These are phyloP conservation scores for Heritiera littoralis DNA, from an alignment of 345 rosid species.

Conservation along the genomic window DNA sequence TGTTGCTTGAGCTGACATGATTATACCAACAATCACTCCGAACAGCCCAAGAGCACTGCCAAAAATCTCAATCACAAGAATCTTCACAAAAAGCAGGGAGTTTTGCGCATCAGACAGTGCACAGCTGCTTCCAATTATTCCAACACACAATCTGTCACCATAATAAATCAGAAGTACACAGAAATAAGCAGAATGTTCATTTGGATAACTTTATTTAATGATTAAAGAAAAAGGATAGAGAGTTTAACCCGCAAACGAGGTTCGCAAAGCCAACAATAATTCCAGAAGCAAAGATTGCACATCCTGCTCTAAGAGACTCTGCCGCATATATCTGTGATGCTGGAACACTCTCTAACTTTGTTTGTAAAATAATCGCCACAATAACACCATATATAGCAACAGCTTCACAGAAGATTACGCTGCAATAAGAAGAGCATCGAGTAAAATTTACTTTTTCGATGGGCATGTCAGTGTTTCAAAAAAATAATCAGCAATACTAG, in stretches of 20 bases:
- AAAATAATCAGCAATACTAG: not conserved
- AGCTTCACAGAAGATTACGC: conserved; percentile 98
- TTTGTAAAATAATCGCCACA: conserved; percentile 95
- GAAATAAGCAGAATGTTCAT: not conserved
- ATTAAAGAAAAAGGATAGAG: conserved; percentile 23
- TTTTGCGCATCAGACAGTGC: conserved; percentile 98
- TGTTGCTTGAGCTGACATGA: conserved; percentile 98
- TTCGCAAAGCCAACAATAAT: conserved; percentile 98
- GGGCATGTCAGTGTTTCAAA: conserved; percentile 11
- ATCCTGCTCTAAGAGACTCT: conserved; percentile 98
- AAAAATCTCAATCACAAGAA: conserved; percentile 96
- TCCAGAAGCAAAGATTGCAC: conserved; percentile 98
- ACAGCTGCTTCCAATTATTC: conserved; percentile 98
- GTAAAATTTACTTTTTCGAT: not conserved
- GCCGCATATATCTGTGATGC: conserved; percentile 65
- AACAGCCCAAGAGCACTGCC: conserved; percentile 99
- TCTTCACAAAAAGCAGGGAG: conserved; percentile 93
- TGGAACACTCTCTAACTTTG: conserved; percentile 95
- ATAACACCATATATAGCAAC: conserved; percentile 99
- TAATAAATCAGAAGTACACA: not conserved
- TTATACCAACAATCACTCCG: conserved; percentile 97
- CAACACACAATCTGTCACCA: conserved; percentile 78
- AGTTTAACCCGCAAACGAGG: conserved; percentile 88
- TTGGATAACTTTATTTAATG: not conserved
- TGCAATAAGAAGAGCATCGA: conserved; percentile 33